Evolutionary conservation across 352 stramenopile species (phyloP).

Genomic region (Globisporangium apiculatum): DNA sequence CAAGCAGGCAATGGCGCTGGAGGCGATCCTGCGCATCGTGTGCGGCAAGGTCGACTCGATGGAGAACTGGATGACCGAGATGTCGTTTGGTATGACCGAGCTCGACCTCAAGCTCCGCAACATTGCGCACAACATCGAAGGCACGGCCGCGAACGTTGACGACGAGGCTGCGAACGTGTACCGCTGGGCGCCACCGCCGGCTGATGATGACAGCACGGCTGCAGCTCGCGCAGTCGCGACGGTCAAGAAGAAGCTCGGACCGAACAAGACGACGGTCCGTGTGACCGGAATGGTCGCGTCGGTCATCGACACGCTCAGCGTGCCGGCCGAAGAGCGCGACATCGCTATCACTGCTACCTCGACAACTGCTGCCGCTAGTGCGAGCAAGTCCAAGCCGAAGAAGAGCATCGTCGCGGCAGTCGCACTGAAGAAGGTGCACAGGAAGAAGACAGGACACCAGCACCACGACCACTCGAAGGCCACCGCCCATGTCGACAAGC

Average conservation of each 20-base stretch:
- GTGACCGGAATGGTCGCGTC: conserved; percentile 57
- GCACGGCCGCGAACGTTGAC: conserved; percentile 59
- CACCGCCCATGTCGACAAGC: too few relatives aligned
- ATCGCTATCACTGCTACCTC: not conserved
- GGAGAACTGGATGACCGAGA: conserved; percentile 64
- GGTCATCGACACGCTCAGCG: conserved; percentile 43
- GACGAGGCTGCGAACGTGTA: conserved; percentile 23
- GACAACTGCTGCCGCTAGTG: not conserved
- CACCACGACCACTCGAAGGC: conserved; percentile 12
- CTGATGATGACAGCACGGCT: conserved; percentile 12
- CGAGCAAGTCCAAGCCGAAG: conserved; percentile 3
- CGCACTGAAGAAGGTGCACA: conserved; percentile 10
- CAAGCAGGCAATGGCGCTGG: conserved; percentile 70
- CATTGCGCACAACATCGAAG: conserved; percentile 79
- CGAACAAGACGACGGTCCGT: conserved; percentile 42
- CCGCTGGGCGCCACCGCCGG: conserved; percentile 37
- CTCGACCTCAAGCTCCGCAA: conserved; percentile 68
- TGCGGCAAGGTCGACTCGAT: conserved; percentile 73
- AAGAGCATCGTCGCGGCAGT: conserved; percentile 3
- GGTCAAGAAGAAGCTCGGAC: conserved; percentile 45
- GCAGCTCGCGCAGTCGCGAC: conserved; percentile 12
- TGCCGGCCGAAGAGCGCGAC: conserved; percentile 8
- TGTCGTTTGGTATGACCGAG: conserved; percentile 70
- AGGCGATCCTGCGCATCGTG: conserved; percentile 55
- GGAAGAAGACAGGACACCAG: conserved; percentile 14